Base-by-base conservation (phyloP, 805 yeast species). In the Yarrowia sp. region DNA sequence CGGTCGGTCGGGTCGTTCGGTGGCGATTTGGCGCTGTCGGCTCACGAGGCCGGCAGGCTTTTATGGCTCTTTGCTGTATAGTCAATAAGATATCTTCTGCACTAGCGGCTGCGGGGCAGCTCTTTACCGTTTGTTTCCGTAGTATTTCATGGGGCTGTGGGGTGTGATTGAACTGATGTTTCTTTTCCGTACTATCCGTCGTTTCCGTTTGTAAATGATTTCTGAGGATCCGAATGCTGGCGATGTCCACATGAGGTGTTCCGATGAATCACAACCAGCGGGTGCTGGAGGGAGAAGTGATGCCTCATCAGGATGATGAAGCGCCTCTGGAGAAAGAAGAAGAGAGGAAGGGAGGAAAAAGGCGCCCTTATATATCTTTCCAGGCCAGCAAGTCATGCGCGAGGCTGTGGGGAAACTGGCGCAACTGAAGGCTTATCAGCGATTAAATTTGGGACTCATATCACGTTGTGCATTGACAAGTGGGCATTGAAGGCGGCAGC, bases 1-100 rank as follows among this genome's bases (percentile, higher is more conserved):
- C 32, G 32, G 22, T 55, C 19, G 38, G 63, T 53, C 59, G 59
- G 35, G 63, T 53, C 59, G 59, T n/a, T 59, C 65, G 65, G 65
- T 42, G 65, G 65, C 65, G 52, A 49, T 56, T 55, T 22, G 46
- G 63, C 63, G 5, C 63, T 41, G 63, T 4, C 32, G 10, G 63
- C 63, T 8, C 63, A 56, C 63, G 63, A 9, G 63, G 63, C 63
- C 26, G 32, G 3, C 63, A 56, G 63, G 63, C 63, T n/a, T 41
- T 53, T 41, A 38, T 53, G 59, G 63, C 63, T 41, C 63, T 56
- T 56, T 41, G 63, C 63, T 56, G 63, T 56, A 8, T 40, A 53
- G 59, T 53, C 59, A 53, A 53, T 40, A 45, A 45, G 59, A 53
- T 40, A 53, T 53, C 59, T 53, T 53, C 59, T 53, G 59, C 45